phyloP scores from a whole-genome alignment of 345 rosid genomes.

The Atalantia buxifolia region DNA sequence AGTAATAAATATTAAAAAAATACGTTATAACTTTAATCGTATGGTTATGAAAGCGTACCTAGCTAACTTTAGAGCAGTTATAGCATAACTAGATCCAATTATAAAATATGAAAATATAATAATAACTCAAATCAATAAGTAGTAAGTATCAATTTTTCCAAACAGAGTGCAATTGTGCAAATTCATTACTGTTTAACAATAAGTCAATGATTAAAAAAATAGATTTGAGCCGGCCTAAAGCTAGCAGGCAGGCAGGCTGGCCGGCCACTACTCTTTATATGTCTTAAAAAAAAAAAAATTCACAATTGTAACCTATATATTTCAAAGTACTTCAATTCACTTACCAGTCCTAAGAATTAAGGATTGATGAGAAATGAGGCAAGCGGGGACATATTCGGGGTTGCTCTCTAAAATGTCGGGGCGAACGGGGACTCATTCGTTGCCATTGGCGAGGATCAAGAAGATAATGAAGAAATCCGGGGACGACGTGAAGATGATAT shows the following conservation, averaged over 20 bases:
- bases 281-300: too few species aligned
- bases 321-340: too few species aligned
- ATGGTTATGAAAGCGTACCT: too few species aligned
- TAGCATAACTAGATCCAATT: background rate
- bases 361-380: constrained; percentile 39
- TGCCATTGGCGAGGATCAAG: constrained; percentile 72
- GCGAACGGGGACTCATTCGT: constrained; percentile 41
- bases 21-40: too few species aligned
- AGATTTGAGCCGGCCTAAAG: constrained; percentile 28
- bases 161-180: background rate
- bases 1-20: too few species aligned
- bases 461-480: constrained; percentile 71
- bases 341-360: background rate
- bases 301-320: background rate
- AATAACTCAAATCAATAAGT: too few species aligned
- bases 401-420: constrained; percentile 27
- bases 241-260: constrained; percentile 15
- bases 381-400: constrained; percentile 51
- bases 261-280: constrained; percentile 19
- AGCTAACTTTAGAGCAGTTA: accelerated
- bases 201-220: background rate
- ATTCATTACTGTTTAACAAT: background rate
- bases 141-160: background rate
- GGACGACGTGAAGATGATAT: constrained; percentile 60
- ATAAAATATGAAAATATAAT: background rate